A percentile compares a stretch with the other conserved stretches of the same genome.
phyloP scores from a whole-genome alignment of 257 asterid species.

The Lavandula angustifolia region DNA sequence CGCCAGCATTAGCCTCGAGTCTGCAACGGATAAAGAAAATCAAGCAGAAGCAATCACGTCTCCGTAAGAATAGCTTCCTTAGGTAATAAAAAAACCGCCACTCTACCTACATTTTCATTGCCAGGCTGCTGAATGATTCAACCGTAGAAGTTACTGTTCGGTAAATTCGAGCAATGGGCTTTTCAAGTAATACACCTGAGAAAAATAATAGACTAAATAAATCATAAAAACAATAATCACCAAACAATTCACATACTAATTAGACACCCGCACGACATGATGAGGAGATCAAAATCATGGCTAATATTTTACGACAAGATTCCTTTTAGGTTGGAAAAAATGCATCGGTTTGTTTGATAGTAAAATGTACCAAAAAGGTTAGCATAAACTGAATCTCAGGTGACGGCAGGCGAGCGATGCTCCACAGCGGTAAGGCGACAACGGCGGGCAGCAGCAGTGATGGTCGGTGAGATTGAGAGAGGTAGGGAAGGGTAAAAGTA shows the following conservation, averaged over 20 bases:
- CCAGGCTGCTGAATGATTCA: slow-evolving; percentile 11
- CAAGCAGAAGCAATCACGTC: neutral
- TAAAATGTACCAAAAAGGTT: neutral
- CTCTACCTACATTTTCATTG: slow-evolving; percentile 43
- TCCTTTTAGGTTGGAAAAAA: too few relatives aligned
- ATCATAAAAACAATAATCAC: neutral
- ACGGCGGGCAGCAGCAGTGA: neutral
- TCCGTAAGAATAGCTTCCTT: neutral
- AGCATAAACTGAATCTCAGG: neutral
- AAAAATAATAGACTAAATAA: neutral
- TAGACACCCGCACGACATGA: neutral
- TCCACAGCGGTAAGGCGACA: neutral
- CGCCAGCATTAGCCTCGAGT: slow-evolving; percentile 54
- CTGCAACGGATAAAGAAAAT: slow-evolving; percentile 39
- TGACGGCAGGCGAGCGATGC: neutral
- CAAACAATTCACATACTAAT: neutral
- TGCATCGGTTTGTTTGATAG: neutral
- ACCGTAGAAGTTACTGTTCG: neutral
- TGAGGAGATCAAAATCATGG: neutral
- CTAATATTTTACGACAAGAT: too few relatives aligned
- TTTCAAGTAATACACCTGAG: slow-evolving; percentile 25
- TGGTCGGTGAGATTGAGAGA: neutral
- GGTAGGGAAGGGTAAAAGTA: neutral
- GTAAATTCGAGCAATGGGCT: slow-evolving; percentile 3
- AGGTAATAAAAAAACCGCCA: slow-evolving; percentile 8